Evolutionary conservation across 495 filamentous ascomycete species (phyloP), one percentile per base, ranked within the genome.

Genomic region (Lichenothelia convexa): DNA sequence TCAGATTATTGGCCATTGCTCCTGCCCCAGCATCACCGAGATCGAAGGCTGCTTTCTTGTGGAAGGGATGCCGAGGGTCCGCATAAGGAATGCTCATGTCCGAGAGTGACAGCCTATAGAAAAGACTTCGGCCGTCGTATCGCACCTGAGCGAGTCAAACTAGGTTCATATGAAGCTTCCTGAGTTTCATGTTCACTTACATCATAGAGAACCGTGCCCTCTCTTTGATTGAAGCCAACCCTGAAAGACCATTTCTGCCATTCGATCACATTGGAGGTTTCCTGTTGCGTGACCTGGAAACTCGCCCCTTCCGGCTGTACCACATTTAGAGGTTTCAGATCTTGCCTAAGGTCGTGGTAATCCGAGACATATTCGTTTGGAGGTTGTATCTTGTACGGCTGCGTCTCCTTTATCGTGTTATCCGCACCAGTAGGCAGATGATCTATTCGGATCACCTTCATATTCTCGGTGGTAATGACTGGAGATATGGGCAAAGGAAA

Each of bases 11-110:
- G 15, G 80, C 78, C 60, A 74, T 78, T 23, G 73, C 56, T 11
- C 80, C 80, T 3, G 77, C 70, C 0, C 80, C 80, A 30, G 65
- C 78, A 44, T 86, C 77, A 3, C 80, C 80, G 11, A 84, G 63
- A 44, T 86, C 80, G 45, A 86, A 86, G 0, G 79, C 80, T 12
- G 75, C 69, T 52, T 84, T 86, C 41, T 73, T 72, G 44, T 82
- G 78, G 50, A 73, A 81, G 0, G 80, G 80, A 6, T 67, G 61
- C 1, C 78, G 61, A 2, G 80, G 75, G 45, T 80, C 76, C 1
- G 68, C 78, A 43, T 86, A 84, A 3, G 80, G 80, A 13, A 84
- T 76, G 32, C 71, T 71, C 80, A 86, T 85, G 49, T 86, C 80
- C 21, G 67, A 71, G 12, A 85, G 55, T 8, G 68, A 67, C 2